Base-by-base conservation (phyloP, 192 early-diverging fungal genomes). In the Coemansia sp. region DNA sequence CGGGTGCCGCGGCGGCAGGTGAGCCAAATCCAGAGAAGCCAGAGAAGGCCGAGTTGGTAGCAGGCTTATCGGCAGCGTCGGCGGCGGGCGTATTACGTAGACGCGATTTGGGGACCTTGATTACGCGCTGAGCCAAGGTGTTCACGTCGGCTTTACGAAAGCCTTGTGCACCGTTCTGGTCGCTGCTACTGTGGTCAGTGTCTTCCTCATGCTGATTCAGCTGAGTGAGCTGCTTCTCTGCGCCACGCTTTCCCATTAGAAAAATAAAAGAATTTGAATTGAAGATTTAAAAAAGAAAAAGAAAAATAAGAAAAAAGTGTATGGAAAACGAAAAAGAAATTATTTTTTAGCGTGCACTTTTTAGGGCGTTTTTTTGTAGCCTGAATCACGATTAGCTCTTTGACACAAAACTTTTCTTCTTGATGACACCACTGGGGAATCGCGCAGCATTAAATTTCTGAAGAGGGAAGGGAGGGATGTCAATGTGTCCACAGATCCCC, bases 211-310 rank as follows among this genome's bases (percentile, higher is more conserved):
- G 52, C 68, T 86, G 85, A 41, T 86, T 86, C 64, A 78, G 73
- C 70, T 86, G 75, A 7, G 78, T 87, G 22, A 87, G 77, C 67
- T 87, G 74, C 62, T 71, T 81, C 0, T 84, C 82, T n/a, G 82
- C 82, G 1, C 29, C 29, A 41, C 86, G 86, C 55, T 87, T 87
- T 5, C 54, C 76, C 86, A 87, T 87, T 67, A 40, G 15, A 22
- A 38, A 57, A 2, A 13, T 27, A 24, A 22, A 38, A 57, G 3
- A 13, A 46, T 49, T 20, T 31, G 47, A 29, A 44, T 40, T 65
- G 22, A 65, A 43, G 24, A 64, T 41, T 22, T 16, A 41, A 6
- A 43, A 43, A 65, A 27, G 12, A 5, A 27, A 43, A 8, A 24
- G 13, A 44, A 59, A 40, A 63, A 20, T 22, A 6, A 33, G 31